Evolutionary conservation across 2,329 filamentous ascomycete species (phyloP), one percentile per base, ranked within the genome.

Genomic region (Colletotrichum acutatum): DNA sequence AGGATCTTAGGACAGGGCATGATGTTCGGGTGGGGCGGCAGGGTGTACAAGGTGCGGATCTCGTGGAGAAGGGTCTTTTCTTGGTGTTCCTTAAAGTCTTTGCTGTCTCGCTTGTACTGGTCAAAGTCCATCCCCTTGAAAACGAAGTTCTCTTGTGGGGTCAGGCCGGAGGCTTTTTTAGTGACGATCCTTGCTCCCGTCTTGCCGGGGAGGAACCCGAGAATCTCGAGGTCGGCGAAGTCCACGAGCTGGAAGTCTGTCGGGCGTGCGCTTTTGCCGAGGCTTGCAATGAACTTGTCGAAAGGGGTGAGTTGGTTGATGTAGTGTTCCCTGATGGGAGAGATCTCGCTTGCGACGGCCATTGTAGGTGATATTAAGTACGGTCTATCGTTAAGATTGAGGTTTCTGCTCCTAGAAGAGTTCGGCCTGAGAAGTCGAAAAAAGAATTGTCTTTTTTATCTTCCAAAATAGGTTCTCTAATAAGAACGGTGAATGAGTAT

Each of bases 11-110:
- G 74, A 5, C 69, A 70, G 3, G 74, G 68, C 59, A 76, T 74
- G 54, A 78, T 76, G 66, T 78, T 74, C 0, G 72, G 75, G 64
- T 78, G 76, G 7, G 65, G 60, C 3, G 72, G 69, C 34, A 77
- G 57, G 37, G 70, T 57, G 67, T 60, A 70, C 22, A 75, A 67
- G 12, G 69, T 68, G 19, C 49, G 64, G 68, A 76, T 75, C 61
- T 74, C 72, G 60, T 73, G 68, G 28, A 76, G 56, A n/a, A 76
- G 71, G 14, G 74, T 74, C 49, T 64, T 63, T 22, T 68, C 68
- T 9, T 74, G 66, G 57, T 74, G 69, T 19, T 72, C 61, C 14
- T 46, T 26, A 16, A 72, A 69, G 22, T 67, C 57, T 19, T 16
- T 32, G 24, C 57, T 53, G 32, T 69, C 58, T 5, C 66, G 60